These are phyloP conservation scores for Hypsizygus marmoreus DNA, from an alignment of 768 basidiomycete genomes.

Conservation along the genomic window DNA sequence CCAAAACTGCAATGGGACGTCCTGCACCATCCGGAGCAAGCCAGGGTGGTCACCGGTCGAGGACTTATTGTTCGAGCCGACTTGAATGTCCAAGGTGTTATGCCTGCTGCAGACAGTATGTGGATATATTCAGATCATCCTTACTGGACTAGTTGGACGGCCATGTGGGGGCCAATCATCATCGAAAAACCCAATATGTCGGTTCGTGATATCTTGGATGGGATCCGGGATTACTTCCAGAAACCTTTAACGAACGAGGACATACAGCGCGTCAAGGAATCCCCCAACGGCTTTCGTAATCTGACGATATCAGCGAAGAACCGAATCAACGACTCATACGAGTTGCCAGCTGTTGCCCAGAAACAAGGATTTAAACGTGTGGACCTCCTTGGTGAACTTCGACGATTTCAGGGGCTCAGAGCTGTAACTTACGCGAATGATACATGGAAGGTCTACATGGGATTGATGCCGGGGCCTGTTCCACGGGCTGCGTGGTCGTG, in stretches of 20 bases:
- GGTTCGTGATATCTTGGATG: slow-evolving; percentile 47
- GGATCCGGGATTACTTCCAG: slow-evolving; percentile 52
- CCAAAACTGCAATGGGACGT: slow-evolving; percentile 46
- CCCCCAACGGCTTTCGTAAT: slow-evolving; percentile 22
- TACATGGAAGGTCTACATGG: slow-evolving; percentile 49
- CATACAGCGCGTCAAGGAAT: slow-evolving; percentile 23
- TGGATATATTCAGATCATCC: slow-evolving; percentile 41
- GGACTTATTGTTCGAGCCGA: slow-evolving; percentile 27
- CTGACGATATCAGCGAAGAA: slow-evolving; percentile 29
- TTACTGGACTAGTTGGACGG: slow-evolving; percentile 41
- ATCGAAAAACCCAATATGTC: slow-evolving; percentile 39
- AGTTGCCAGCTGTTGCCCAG: slow-evolving; percentile 40
- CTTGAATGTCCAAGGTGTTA: slow-evolving; percentile 33
- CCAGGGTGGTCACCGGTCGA: slow-evolving; percentile 33
- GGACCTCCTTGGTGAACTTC: slow-evolving; percentile 50
- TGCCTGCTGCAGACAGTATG: slow-evolving; percentile 30
- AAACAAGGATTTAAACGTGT: slow-evolving; percentile 45
- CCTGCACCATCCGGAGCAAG: slow-evolving; percentile 36
- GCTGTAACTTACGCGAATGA: slow-evolving; percentile 36
- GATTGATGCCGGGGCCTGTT: slow-evolving; percentile 39
- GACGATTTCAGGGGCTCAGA: slow-evolving; percentile 47
- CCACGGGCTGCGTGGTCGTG: slow-evolving; percentile 12
- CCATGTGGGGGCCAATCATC: slow-evolving; percentile 52
- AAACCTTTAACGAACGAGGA: slow-evolving; percentile 39
- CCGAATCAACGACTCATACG: slow-evolving; percentile 40